Evolutionary conservation across 495 filamentous ascomycete genomes (phyloP).

Genomic region (Penicillium tannophilum): DNA sequence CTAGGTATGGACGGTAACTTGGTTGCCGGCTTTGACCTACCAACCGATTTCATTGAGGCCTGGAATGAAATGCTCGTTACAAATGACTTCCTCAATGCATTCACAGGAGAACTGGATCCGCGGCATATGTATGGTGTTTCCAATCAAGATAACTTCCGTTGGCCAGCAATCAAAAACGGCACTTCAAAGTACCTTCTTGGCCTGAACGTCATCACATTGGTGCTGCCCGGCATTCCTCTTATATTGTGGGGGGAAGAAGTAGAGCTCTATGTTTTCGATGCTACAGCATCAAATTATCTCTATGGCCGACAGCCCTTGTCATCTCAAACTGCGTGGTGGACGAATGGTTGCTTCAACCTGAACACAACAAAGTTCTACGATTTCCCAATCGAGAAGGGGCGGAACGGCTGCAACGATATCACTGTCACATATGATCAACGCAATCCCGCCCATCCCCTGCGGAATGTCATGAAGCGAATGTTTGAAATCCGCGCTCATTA

Average conservation of each 20-base stretch:
- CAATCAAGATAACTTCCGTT: constrained; percentile 77
- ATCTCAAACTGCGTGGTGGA: constrained; percentile 66
- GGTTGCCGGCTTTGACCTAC: constrained; percentile 60
- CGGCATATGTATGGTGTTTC: constrained; percentile 70
- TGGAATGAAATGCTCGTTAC: constrained; percentile 64
- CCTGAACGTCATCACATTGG: constrained; percentile 63
- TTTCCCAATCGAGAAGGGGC: constrained; percentile 58
- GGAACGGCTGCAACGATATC: constrained; percentile 61
- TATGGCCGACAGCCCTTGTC: constrained; percentile 71
- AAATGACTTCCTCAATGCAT: constrained; percentile 67
- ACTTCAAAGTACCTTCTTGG: constrained; percentile 63
- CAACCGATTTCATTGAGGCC: constrained; percentile 60
- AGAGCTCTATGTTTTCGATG: constrained; percentile 67
- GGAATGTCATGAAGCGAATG: constrained; percentile 69
- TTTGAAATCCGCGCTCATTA: constrained; percentile 61
- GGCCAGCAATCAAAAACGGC: constrained; percentile 65
- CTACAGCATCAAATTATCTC: constrained; percentile 68
- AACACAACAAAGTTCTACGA: constrained; percentile 57
- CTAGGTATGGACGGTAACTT: constrained; percentile 66
- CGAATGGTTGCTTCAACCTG: constrained; percentile 67
- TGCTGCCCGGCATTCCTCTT: constrained; percentile 67
- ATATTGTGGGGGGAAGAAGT: constrained; percentile 74
- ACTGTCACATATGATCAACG: constrained; percentile 65
- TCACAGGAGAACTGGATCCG: constrained; percentile 68
- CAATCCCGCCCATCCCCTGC: constrained; percentile 66